Base-by-base conservation (phyloP, 257 asterid species). In the Coffea canephora region DNA sequence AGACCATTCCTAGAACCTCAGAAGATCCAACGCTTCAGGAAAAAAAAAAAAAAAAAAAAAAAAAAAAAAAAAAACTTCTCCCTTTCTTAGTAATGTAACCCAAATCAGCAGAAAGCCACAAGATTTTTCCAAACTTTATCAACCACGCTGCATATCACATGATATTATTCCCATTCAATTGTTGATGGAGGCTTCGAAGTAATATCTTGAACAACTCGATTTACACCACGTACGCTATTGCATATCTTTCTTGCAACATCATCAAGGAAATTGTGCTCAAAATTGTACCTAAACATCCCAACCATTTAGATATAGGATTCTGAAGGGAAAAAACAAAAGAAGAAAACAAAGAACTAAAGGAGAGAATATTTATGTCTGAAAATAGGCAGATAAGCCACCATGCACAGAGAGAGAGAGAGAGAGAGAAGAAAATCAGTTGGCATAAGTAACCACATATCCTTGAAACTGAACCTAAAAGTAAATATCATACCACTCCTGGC, bases 171-270 rank as follows among this genome's bases (percentile, higher is more conserved):
- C 98, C 99, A 96, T 85, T 96, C 99, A 73, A 96, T 96, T 10
- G 99, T 96, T 8, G 99, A 91, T 16, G 99, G 98, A 84, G 99
- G 99, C 87, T 96, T 96, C n/a, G 98, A 94, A 8, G 98, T 96
- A 68, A 96, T 89, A 82, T 96, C 99, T 41, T 91, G 93, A 83
- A 96, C 96, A 88, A 96, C 98, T 74, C 98, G 90, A 71, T 96
- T 96, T n/a, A 96, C 98, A 31, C 98, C 96, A 1, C 90, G 91
- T 48, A 96, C 98, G 78, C 91, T 92, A 67, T 96, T 96, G 96
- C 97, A 94, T 45, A 96, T 96, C 93, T 82, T 96, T 25, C 94
- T 90, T 1, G 99, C 91, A 14, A 96, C 85, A 11, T 96, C 95
- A 34, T 84, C 92, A 4, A 96, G 93, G 87, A 96, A 96, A 88